Percentiles rank a stretch among this genome's conserved stretches.
Evolutionary conservation across 176 grass and related monocot genomes (phyloP).

Genomic region (Triticum turgidum): DNA sequence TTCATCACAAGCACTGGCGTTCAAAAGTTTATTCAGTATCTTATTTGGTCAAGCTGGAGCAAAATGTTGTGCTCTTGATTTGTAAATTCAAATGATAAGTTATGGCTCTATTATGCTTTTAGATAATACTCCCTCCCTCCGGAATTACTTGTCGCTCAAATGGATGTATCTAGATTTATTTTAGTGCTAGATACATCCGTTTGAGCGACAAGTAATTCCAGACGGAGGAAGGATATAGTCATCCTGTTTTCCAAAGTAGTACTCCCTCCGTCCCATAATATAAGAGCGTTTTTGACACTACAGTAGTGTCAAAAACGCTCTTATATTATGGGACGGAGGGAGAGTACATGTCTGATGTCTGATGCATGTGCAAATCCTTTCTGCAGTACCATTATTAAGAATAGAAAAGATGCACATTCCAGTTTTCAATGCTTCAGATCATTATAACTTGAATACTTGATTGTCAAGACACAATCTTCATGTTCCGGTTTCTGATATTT

Average conservation of each 20-base stretch:
- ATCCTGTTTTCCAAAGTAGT: background rate
- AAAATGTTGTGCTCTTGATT: background rate
- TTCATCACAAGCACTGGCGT: background rate
- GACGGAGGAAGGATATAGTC: background rate
- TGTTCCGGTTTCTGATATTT: background rate
- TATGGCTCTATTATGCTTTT: background rate
- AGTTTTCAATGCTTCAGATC: background rate
- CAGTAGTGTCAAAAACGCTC: too few relatives aligned
- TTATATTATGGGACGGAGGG: too few relatives aligned
- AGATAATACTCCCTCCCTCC: background rate
- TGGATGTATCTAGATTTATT: too few relatives aligned
- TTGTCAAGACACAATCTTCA: background rate
- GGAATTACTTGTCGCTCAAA: too few relatives aligned
- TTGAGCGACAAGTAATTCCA: too few relatives aligned
- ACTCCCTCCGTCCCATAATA: too few relatives aligned
- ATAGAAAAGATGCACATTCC: background rate
- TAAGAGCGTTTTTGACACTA: too few relatives aligned
- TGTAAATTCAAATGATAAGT: background rate
- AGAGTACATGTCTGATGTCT: background rate
- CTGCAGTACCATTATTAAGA: background rate
- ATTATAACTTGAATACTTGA: slow-evolving; percentile 12
- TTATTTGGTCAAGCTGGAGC: background rate
- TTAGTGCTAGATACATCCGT: too few relatives aligned
- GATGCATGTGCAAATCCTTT: background rate
- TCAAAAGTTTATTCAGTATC: background rate